Percentiles rank a stretch among this genome's conserved stretches.
Conservation (phyloP, 1,139 yeast genomes). For the Candida neerlandica region DNA sequence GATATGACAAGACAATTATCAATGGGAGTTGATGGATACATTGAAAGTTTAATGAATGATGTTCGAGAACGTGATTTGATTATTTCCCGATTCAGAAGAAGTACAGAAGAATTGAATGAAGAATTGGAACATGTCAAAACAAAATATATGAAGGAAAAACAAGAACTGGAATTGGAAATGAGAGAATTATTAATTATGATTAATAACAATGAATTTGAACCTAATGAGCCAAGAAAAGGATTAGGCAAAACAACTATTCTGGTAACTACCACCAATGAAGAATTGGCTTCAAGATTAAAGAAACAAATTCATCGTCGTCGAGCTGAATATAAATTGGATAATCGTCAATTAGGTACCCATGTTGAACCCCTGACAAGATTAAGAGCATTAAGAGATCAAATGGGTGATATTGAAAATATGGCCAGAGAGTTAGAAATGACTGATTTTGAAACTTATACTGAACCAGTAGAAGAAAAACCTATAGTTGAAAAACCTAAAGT, state of each 20-base stretch:
- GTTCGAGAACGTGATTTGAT: conserved; percentile 74
- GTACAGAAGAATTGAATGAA: conserved; percentile 61
- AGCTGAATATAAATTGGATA: conserved; percentile 60
- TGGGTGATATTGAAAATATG: conserved; percentile 83
- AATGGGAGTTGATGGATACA: conserved; percentile 83
- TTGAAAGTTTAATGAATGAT: conserved; percentile 70
- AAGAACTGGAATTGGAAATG: conserved; percentile 85
- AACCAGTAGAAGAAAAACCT: conserved; percentile 18
- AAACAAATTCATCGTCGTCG: conserved; percentile 64
- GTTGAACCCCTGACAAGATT: conserved; percentile 80
- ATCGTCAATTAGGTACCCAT: conserved; percentile 55
- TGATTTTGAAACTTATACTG: conserved; percentile 58
- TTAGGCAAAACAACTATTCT: conserved; percentile 37
- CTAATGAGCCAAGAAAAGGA: conserved; percentile 25
- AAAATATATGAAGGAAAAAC: conserved; percentile 73
- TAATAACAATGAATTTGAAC: conserved; percentile 33
- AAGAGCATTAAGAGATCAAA: conserved; percentile 74
- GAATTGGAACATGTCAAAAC: conserved; percentile 75
- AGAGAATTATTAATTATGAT: conserved; percentile 79
- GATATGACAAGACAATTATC: conserved; percentile 72
- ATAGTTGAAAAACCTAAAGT: conserved; percentile 10
- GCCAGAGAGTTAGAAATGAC: conserved; percentile 89
- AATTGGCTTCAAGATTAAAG: conserved; percentile 53
- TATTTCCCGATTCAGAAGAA: conserved; percentile 64
- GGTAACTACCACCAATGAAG: conserved; percentile 43